Percentiles rank a stretch among this genome's conserved stretches.
These are phyloP conservation scores for Euphorbia peplus DNA, from an alignment of 345 rosid species.

Conservation along the genomic window DNA sequence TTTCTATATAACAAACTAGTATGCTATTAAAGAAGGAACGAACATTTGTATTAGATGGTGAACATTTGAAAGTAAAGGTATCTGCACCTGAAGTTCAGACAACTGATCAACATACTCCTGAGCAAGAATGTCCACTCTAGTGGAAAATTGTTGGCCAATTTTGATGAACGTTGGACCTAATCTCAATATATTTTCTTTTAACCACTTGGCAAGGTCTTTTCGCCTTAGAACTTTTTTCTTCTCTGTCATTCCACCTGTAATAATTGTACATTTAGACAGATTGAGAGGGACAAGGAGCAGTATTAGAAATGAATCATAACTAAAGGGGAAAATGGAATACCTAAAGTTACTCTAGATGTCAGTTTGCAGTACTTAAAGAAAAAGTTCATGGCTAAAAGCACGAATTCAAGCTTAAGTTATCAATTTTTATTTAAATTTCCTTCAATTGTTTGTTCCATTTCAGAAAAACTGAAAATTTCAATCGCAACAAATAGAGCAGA, in stretches of 20 bases:
- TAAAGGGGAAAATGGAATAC: background rate
- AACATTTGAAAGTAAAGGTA: slow-evolving; percentile 4
- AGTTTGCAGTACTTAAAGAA: background rate
- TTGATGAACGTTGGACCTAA: slow-evolving; percentile 97
- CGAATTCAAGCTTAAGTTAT: background rate
- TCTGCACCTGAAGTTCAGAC: slow-evolving; percentile 88
- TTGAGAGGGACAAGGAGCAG: background rate
- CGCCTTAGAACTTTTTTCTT: slow-evolving; percentile 62
- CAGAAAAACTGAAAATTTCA: background rate
- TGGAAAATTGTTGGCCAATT: slow-evolving; percentile 96
- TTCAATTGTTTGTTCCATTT: background rate
- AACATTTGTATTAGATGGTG: background rate
- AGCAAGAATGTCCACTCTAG: slow-evolving; percentile 97
- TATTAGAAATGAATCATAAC: background rate
- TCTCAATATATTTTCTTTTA: slow-evolving; percentile 85
- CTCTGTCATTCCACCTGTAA: slow-evolving; percentile 88
- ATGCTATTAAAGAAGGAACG: background rate
- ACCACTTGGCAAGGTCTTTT: slow-evolving; percentile 86
- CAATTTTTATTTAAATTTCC: background rate
- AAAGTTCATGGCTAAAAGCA: background rate
- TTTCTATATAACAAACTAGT: background rate
- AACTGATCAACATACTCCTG: slow-evolving; percentile 97
- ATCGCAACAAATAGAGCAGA: background rate
- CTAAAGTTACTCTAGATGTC: background rate
- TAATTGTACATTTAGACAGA: slow-evolving; percentile 12